Base-by-base conservation (phyloP, 1,139 yeast genomes). In the Yamadazyma songkhlaensis region DNA sequence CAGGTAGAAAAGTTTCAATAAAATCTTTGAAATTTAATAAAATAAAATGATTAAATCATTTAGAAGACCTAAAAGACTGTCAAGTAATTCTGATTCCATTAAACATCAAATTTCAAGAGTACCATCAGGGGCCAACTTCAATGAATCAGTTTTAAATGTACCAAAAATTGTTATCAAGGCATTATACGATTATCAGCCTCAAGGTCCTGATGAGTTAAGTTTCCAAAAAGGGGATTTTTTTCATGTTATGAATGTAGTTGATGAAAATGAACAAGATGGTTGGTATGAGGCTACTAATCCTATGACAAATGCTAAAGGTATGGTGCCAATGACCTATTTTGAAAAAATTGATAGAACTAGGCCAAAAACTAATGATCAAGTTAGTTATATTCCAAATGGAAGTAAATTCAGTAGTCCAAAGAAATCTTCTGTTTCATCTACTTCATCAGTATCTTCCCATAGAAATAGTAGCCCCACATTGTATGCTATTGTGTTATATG, bases 221-320 rank as follows among this genome's bases (percentile, higher is more conserved):
- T 92, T 90, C 56, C 54, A 59, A 36, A 79, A 81, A 50, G 97
- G 97, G 23, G 97, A 90, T 55, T 89, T 89, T 55, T 87, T 90
- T 60, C 90, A 88, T 54, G 94, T 92, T 6, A 67, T 81, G 15
- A 74, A 76, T 35, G 51, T 46, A 9, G 77, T 77, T 42, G 84
- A 80, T 48, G 55, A 55, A 32, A 62, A 59, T 35, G 64, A 58
- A 43, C 55, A 56, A 23, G 64, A 74, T 33, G 87, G 85, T 35
- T 88, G 95, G 92, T 87, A 80, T 53, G 92, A 88, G 53, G 97
- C 96, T 3, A 79, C 81, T 37, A 90, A 90, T 57, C 97, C 97
- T 10, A 79, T 86, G 42, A 77, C 85, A 11, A 79, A 83, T 48
- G 64, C 74, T 22, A 73, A 77, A 40, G 98, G 98, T 1, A 79